Evolutionary conservation across 116 monocot species (phyloP).

Genomic region (Phalaenopsis hybrid): DNA sequence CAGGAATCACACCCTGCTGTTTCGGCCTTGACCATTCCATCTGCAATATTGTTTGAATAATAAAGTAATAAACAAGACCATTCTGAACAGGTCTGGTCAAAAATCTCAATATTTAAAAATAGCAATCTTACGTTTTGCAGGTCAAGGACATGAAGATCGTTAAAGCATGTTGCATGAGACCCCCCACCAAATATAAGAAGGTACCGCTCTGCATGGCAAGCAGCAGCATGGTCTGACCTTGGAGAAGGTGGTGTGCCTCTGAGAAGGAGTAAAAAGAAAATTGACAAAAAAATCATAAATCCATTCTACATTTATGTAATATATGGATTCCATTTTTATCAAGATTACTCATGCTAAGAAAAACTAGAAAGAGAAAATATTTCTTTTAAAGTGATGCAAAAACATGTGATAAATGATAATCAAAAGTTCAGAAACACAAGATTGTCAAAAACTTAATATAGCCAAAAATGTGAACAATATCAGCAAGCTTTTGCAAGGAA

Average conservation of each 20-base stretch:
- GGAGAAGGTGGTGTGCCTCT: slow-evolving; percentile 94
- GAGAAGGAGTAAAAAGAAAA: slow-evolving; percentile 8
- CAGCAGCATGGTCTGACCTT: slow-evolving; percentile 96
- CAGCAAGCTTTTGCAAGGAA: neutral
- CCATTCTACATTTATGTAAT: neutral
- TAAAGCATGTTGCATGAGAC: slow-evolving; percentile 97
- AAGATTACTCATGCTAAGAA: neutral
- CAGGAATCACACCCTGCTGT: slow-evolving; percentile 77
- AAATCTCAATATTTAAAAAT: slow-evolving; percentile 4
- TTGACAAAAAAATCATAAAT: neutral
- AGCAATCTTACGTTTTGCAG: slow-evolving; percentile 66
- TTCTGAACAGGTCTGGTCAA: neutral
- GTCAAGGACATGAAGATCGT: slow-evolving; percentile 96
- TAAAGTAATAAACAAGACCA: slow-evolving; percentile 1
- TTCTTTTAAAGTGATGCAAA: neutral
- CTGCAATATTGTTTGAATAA: slow-evolving; percentile 32
- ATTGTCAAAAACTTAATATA: neutral
- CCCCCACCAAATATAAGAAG: slow-evolving; percentile 99
- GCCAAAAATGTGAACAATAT: neutral
- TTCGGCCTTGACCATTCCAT: slow-evolving; percentile 98
- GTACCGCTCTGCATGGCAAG: slow-evolving; percentile 86
- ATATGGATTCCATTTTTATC: neutral
- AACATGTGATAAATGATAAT: neutral
- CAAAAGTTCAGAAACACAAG: neutral
- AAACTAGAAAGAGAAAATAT: neutral